Conservation (phyloP, 2,329 filamentous ascomycete genomes). For the Penicillium verrucosum region DNA sequence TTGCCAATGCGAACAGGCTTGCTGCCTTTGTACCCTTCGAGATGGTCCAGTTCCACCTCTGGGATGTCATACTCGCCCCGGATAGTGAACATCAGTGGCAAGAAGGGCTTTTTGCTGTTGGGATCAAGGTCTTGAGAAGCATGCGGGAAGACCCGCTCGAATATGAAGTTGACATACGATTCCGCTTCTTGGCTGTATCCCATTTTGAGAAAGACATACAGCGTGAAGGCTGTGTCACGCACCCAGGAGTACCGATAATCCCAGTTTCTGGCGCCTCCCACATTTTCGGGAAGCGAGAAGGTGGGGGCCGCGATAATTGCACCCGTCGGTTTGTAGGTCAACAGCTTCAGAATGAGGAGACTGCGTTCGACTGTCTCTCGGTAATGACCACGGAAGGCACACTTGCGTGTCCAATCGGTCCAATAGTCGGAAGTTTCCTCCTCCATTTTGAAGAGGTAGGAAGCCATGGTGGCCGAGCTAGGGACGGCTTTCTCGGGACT, state of each 20-base stretch:
- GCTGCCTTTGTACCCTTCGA: slow-evolving; percentile 70
- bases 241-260: slow-evolving; percentile 65
- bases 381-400: slow-evolving; percentile 69
- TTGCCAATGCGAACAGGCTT: slow-evolving; percentile 73
- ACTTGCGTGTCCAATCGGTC: slow-evolving; percentile 69
- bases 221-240: slow-evolving; percentile 71
- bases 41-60: slow-evolving; percentile 64
- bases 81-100: slow-evolving; percentile 82
- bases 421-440: slow-evolving; percentile 69
- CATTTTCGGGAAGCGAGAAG: slow-evolving; percentile 72
- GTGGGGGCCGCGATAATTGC: slow-evolving; percentile 74
- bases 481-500: slow-evolving; percentile 59
- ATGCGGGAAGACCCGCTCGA: slow-evolving; percentile 57
- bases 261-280: slow-evolving; percentile 61
- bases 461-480: slow-evolving; percentile 56
- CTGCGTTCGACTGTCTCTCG: slow-evolving; percentile 68
- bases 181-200: slow-evolving; percentile 74
- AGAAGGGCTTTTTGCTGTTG: slow-evolving; percentile 51
- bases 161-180: slow-evolving; percentile 76
- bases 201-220: slow-evolving; percentile 71
- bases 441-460: slow-evolving; percentile 60
- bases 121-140: slow-evolving; percentile 54
- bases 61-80: slow-evolving; percentile 71
- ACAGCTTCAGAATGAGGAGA: slow-evolving; percentile 69
- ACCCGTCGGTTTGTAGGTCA: slow-evolving; percentile 75